Conservation (phyloP, 371 early-diverging fungal genomes). For the Apophysomyces ossiformis region DNA sequence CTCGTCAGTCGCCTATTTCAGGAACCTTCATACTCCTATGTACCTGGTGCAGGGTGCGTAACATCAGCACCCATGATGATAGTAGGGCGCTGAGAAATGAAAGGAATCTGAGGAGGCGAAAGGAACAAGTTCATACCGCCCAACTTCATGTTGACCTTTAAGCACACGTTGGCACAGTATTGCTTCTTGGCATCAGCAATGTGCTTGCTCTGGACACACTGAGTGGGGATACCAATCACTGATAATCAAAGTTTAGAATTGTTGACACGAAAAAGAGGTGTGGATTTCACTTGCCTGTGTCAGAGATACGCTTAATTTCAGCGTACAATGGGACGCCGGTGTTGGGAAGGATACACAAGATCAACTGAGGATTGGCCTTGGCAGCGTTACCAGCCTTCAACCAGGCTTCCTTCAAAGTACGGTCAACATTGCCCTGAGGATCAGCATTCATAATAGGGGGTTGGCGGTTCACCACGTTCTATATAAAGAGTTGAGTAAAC, state of each 20-base stretch:
- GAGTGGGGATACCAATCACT: constrained; percentile 86
- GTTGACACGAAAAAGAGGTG: constrained; percentile 83
- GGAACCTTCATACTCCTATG: neutral
- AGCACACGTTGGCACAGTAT: constrained; percentile 74
- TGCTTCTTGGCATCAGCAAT: constrained; percentile 60
- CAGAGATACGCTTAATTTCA: constrained; percentile 93
- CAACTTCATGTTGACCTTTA: constrained; percentile 90
- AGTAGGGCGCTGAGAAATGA: constrained; percentile 76
- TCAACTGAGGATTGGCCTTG: constrained; percentile 74
- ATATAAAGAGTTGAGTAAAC: constrained; percentile 42
- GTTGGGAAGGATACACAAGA: constrained; percentile 87
- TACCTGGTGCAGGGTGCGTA: constrained; percentile 86
- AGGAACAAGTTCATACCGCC: constrained; percentile 78
- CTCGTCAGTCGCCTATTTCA: constrained; percentile 51
- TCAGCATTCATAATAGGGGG: constrained; percentile 79
- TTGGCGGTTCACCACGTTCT: constrained; percentile 53
- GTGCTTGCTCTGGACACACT: constrained; percentile 87
- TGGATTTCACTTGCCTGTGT: constrained; percentile 80
- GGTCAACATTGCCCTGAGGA: constrained; percentile 70
- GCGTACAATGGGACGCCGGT: constrained; percentile 89
- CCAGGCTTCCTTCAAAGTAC: constrained; percentile 75
- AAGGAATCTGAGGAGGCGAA: constrained; percentile 48
- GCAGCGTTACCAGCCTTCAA: constrained; percentile 71
- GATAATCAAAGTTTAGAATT: constrained; percentile 58
- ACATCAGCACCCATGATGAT: constrained; percentile 98